Conservation (phyloP, 2,329 filamentous ascomycete genomes). For the Diplodia seriata region DNA sequence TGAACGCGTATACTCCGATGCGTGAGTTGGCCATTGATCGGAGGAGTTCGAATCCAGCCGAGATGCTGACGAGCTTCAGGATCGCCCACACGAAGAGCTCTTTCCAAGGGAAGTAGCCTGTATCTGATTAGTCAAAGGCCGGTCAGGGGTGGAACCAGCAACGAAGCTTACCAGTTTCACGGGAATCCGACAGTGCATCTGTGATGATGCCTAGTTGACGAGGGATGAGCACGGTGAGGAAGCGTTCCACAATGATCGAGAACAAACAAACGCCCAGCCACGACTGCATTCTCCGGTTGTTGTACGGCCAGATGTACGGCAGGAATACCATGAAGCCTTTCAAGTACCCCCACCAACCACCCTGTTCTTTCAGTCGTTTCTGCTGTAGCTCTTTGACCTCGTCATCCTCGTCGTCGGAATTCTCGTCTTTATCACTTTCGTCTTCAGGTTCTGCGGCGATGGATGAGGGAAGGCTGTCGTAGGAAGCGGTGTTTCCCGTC, state of each 20-base stretch:
- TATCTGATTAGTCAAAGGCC: not conserved
- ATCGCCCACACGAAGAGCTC: conserved; percentile 11
- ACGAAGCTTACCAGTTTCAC: not conserved
- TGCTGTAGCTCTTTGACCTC: conserved; percentile 54
- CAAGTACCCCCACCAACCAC: conserved; percentile 74
- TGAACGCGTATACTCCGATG: conserved; percentile 55
- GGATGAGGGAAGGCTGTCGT: conserved; percentile 10
- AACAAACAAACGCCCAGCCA: conserved; percentile 68
- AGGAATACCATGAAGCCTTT: conserved; percentile 74
- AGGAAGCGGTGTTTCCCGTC: not conserved
- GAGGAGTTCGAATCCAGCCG: not conserved
- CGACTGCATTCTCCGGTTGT: conserved; percentile 67
- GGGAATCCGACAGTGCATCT: conserved; percentile 59
- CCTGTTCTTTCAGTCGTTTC: conserved; percentile 70
- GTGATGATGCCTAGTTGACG: conserved; percentile 77
- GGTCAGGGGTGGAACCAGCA: not conserved
- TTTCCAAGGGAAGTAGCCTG: conserved; percentile 19
- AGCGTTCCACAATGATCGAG: conserved; percentile 70
- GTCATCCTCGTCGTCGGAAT: conserved; percentile 54
- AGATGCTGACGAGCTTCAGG: not conserved
- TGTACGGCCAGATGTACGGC: conserved; percentile 75
- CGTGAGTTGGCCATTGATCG: conserved; percentile 5
- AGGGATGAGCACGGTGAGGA: conserved; percentile 74
- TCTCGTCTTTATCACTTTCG: not conserved
- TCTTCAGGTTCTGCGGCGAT: not conserved